phyloP scores from a whole-genome alignment of 371 early-diverging fungal species.

The Actinomucor elegans region DNA sequence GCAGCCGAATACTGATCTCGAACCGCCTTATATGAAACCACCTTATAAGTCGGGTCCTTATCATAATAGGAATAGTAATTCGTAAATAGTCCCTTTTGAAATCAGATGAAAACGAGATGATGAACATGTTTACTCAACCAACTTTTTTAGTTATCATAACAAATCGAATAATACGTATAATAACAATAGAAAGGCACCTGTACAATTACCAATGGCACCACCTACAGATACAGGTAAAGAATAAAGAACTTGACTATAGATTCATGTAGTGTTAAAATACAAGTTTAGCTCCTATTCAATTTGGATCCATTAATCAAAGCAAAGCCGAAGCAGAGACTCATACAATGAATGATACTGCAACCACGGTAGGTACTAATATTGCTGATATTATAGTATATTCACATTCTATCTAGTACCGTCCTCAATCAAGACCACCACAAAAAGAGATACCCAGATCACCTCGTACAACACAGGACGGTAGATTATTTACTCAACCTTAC shows the following conservation, averaged over 20 bases:
- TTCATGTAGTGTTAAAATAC: too few species aligned
- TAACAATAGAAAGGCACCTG: constrained; percentile 26
- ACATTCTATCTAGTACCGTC: constrained; percentile 7
- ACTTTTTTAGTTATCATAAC: not conserved
- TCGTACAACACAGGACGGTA: constrained; percentile 25
- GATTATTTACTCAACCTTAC: constrained; percentile 32
- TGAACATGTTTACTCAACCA: too few species aligned
- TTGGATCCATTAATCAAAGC: constrained; percentile 56
- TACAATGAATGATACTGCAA: too few species aligned
- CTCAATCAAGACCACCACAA: constrained; percentile 13
- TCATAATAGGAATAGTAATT: too few species aligned
- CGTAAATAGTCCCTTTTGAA: too few species aligned
- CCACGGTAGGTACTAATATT: too few species aligned
- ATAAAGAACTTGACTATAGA: not conserved
- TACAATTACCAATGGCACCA: constrained; percentile 47
- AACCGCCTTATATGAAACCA: too few species aligned
- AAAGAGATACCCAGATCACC: constrained; percentile 29
- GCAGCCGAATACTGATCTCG: too few species aligned
- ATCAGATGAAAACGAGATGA: not conserved
- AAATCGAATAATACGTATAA: constrained; percentile 15
- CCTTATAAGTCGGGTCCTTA: too few species aligned
- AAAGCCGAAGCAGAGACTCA: too few species aligned
- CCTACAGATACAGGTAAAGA: constrained; percentile 37
- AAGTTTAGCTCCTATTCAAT: constrained; percentile 44
- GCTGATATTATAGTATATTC: too few species aligned